Evolutionary conservation across 2,329 filamentous ascomycete genomes (phyloP), one percentile per base, ranked within the genome.

Genomic region (Sphaerulina populicola): DNA sequence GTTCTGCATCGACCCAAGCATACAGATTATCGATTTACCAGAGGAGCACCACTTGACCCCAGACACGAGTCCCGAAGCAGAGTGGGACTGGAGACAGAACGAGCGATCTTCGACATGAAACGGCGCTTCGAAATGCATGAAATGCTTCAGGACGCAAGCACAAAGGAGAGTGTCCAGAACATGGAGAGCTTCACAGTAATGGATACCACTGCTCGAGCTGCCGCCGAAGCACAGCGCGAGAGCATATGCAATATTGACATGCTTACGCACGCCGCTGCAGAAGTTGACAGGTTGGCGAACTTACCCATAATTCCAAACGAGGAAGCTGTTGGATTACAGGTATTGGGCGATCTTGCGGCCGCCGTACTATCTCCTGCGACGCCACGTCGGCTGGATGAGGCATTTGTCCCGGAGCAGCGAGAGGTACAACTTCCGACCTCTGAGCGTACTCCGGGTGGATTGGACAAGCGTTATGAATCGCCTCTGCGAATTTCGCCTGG

Each of bases 121-220:
- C 39, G 51, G 23, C 58, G 59, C 11, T 51, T 62, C 21, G 46
- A 53, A 23, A 60, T 66, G 59, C 52, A 51, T n/a, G 61, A 68
- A 21, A 38, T 54, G 12, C 12, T 49, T 27, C 30, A 44, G 21
- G 39, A 48, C 18, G 18, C 18, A 18, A 18, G 18, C 12, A 58
- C 55, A 4, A 57, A 66, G 12, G 62, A 69, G 12, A 64, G 66
- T 21, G 48, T 46, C 10, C 48, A 47, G 29, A 27, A 21, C 43
- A 43, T 38, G 30, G 53, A 56, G 8, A 62, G 64, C 6, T 75
- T 74, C 55, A 72, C 72, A 6, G 62, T 62, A 31, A 73, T 70
- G 59, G 68, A 70, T 56, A 66, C 64, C 10, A 65, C 66, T 27
- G 63, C 69, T 44, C 69, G 73, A 31, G 64, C 69, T n/a, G 64